phyloP scores from a whole-genome alignment of 1,284 basidiomycete genomes.

The Naganishia cerealis region DNA sequence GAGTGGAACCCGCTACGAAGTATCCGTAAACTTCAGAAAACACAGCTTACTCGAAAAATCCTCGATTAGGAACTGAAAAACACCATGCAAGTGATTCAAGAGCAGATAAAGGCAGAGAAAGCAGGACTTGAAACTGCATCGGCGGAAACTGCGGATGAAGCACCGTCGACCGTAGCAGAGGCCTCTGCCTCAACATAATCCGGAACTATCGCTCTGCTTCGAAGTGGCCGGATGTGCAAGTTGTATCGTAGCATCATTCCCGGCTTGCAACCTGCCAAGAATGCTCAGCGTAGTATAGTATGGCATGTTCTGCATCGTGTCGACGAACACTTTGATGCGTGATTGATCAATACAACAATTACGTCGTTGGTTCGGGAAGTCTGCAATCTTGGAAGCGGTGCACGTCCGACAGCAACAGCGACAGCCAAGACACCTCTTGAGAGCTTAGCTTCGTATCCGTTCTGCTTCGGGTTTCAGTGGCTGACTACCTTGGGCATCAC shows the following conservation, averaged over 20 bases:
- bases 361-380: no score
- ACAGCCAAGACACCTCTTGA: no score
- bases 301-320: not conserved
- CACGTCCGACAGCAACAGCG: no score
- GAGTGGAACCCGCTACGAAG: not conserved
- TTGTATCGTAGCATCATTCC: not conserved
- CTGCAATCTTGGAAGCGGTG: no score
- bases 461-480: no score
- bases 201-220: not conserved
- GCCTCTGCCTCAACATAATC: not conserved
- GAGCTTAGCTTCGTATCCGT: no score
- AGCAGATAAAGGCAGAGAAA: conserved; percentile 8
- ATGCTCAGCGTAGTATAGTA: not conserved
- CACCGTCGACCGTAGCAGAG: not conserved
- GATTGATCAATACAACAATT: no score
- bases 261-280: not conserved
- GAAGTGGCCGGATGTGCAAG: not conserved
- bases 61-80: conserved; percentile 17
- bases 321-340: no score
- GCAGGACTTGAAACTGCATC: not conserved
- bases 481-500: no score
- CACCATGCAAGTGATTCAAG: conserved; percentile 18
- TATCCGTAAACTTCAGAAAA: not conserved
- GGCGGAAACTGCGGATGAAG: not conserved
- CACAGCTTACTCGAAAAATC: not conserved